A percentile compares a stretch with the other conserved stretches of the same genome.
phyloP scores from a whole-genome alignment of 345 rosid species.

The Draba incana region DNA sequence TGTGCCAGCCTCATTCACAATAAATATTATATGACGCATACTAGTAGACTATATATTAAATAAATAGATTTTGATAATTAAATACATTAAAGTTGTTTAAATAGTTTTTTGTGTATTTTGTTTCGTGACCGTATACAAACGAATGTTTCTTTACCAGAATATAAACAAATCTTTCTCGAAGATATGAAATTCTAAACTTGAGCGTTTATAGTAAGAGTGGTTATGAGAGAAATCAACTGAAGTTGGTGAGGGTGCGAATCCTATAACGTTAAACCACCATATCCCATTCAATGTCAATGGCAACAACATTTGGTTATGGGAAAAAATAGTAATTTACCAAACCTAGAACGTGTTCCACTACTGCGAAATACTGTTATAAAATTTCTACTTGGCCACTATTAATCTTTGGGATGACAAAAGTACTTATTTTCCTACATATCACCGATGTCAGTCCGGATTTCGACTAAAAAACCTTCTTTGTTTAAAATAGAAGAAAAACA shows the following conservation, averaged over 20 bases:
- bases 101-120: not conserved
- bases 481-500: no score
- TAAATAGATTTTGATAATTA: not conserved
- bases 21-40: not conserved
- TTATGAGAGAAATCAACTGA: not conserved
- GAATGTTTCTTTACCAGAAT: not conserved
- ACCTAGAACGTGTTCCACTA: no score
- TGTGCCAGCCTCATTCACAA: not conserved
- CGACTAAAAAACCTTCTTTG: no score
- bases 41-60: not conserved
- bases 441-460: no score
- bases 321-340: not conserved
- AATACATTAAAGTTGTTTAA: no score
- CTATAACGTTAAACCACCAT: not conserved
- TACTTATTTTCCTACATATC: no score
- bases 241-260: no score
- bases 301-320: not conserved
- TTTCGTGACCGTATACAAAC: not conserved
- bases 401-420: no score
- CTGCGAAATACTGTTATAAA: no score
- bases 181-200: not conserved
- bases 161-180: constrained; percentile 7
- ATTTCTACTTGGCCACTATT: no score
- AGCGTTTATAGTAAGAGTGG: constrained; percentile 1
- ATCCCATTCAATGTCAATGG: not conserved